Evolutionary conservation across 352 stramenopile genomes (phyloP).

Genomic region (Saprolegnia parasitica): DNA sequence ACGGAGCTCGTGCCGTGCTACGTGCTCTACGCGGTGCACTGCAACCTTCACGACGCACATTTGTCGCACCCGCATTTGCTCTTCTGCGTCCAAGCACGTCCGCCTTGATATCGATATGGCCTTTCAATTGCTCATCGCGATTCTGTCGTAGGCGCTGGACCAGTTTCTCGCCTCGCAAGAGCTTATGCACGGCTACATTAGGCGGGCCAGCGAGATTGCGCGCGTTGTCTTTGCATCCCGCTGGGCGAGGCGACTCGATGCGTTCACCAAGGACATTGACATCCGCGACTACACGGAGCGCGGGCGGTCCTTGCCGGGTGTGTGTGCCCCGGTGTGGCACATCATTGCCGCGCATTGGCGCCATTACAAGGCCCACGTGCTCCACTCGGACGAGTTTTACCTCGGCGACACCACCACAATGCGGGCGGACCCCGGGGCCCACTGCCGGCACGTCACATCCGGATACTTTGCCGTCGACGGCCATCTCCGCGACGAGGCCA

Average conservation of each 20-base stretch:
- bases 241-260: conserved; percentile 31
- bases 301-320: conserved; percentile 39
- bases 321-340: conserved; percentile 52
- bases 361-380: conserved; percentile 53
- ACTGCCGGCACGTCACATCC: conserved; percentile 27
- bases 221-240: conserved; percentile 40
- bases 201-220: conserved; percentile 49
- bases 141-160: conserved; percentile 36
- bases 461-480: not conserved
- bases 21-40: conserved; percentile 38
- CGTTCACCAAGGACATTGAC: conserved; percentile 35
- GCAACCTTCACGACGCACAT: conserved; percentile 38
- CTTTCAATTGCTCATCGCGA: not conserved
- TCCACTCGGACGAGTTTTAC: conserved; percentile 61
- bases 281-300: conserved; percentile 37
- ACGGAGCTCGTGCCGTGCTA: conserved; percentile 64
- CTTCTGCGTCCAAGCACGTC: conserved; percentile 55
- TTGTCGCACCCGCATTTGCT: conserved; percentile 57
- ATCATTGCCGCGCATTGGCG: conserved; percentile 56
- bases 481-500: conserved; percentile 39
- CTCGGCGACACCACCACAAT: conserved; percentile 32
- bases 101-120: not conserved
- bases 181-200: conserved; percentile 37
- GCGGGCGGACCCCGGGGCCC: not conserved
- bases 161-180: conserved; percentile 53